Evolutionary conservation across 192 early-diverging fungal species (phyloP), one percentile per base, ranked within the genome.

Genomic region (Spizellomyces punctatus): DNA sequence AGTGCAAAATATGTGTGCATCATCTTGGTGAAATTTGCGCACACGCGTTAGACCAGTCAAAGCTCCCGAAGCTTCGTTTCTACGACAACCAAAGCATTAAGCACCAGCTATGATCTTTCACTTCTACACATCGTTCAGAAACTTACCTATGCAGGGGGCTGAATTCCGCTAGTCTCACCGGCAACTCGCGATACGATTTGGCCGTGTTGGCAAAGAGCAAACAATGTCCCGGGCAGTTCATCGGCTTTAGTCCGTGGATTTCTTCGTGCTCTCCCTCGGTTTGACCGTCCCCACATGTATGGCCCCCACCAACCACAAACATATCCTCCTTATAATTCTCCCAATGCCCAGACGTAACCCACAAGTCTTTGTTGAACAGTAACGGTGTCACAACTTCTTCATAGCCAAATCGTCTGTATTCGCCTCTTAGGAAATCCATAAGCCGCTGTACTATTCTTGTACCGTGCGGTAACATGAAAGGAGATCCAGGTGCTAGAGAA

Each of bases 171-270:
- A 91, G 81, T 14, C 95, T 89, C 22, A 96, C 79, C 17, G 96
- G 96, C 58, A 98, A 78, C 71, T 98, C 96, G 46, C 88, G 82
- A 63, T 94, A 96, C 0, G 95, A 96, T 19, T 91, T 85, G 49
- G 85, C 71, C 19, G 86, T 84, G 72, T 86, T 90, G 54, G 88
- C 91, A 83, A 93, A 96, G 8, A 96, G 88, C 69, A 96, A 69
- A 74, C 96, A 98, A 76, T 98, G 96, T 3, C 95, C 95, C 3
- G 96, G 96, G 69, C 96, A 98, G 75, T 98, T 98, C 96, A 98
- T 98, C 10, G 96, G 96, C 73, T 98, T 98, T n/a, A 98, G 82
- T 8, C 93, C 92, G 81, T 89, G 90, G 17, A 89, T 70, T 43
- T 89, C 84, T 41, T 58, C 80, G 44, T 52, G 67, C 14, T 6